These are phyloP conservation scores for Candida germanica DNA, from an alignment of 805 yeast genomes.

Conservation along the genomic window DNA sequence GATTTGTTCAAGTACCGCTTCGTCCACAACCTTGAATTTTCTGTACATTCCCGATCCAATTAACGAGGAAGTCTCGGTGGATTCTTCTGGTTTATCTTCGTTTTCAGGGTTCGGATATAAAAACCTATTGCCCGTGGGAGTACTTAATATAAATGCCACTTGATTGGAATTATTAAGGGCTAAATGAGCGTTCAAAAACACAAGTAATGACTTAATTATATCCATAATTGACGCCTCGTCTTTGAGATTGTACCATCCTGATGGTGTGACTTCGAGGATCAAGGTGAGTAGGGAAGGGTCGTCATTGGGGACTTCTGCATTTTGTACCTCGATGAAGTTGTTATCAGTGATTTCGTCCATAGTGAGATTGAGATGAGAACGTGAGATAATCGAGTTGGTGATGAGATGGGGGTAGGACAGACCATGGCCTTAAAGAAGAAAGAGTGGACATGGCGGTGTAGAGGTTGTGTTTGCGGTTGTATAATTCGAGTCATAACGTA, in stretches of 20 bases:
- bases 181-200: conserved; percentile 82
- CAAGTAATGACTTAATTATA: conserved; percentile 62
- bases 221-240: conserved; percentile 53
- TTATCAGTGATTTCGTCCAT: conserved; percentile 73
- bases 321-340: conserved; percentile 40
- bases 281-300: conserved; percentile 76
- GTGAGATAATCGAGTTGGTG: no score
- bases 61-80: conserved; percentile 1
- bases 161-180: conserved; percentile 80
- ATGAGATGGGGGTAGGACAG: no score
- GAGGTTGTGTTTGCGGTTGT: no score
- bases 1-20: conserved; percentile 60
- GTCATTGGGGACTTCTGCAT: conserved; percentile 28
- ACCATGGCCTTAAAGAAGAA: no score
- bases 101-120: conserved; percentile 57
- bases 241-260: conserved; percentile 54
- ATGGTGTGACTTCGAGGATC: conserved; percentile 73
- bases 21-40: conserved; percentile 79
- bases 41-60: conserved; percentile 71
- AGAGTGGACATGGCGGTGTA: no score
- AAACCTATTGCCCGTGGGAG: conserved; percentile 64
- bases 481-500: no score
- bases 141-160: conserved; percentile 77
- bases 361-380: no score
- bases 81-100: conserved; percentile 6